Evolutionary conservation across 2,329 filamentous ascomycete genomes (phyloP).

Genomic region (Diaporthe sp.): DNA sequence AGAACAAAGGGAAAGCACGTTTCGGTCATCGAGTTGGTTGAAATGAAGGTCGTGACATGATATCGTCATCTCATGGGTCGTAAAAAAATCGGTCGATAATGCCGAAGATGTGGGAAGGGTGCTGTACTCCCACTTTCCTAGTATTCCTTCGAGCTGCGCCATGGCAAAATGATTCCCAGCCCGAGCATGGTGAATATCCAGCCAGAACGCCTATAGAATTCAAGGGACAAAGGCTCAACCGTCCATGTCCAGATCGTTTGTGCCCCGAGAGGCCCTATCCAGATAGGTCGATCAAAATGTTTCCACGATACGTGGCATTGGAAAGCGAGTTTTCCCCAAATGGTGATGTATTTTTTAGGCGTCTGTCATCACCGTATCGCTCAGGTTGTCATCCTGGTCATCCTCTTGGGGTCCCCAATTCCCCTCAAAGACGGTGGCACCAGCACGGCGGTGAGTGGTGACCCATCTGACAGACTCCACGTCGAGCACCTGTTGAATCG

Average conservation of each 20-base stretch:
- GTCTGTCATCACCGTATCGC: constrained; percentile 73
- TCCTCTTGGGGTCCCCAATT: constrained; percentile 88
- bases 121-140: constrained; percentile 32
- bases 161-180: constrained; percentile 25
- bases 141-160: constrained; percentile 27
- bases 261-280: constrained; percentile 48
- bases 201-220: constrained; percentile 45
- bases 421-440: constrained; percentile 96
- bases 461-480: constrained; percentile 87
- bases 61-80: constrained; percentile 39
- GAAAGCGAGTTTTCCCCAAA: constrained; percentile 44
- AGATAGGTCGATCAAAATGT: constrained; percentile 50
- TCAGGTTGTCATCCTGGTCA: constrained; percentile 50
- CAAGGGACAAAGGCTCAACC: constrained; percentile 42
- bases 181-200: constrained; percentile 43
- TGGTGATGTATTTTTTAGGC: constrained; percentile 56
- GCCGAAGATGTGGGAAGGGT: constrained; percentile 35
- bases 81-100: constrained; percentile 36
- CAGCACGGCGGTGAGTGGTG: constrained; percentile 80
- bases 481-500: constrained; percentile 79
- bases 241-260: constrained; percentile 43
- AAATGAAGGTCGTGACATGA: constrained; percentile 39
- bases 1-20: constrained; percentile 20
- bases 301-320: constrained; percentile 38
- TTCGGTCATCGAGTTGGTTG: constrained; percentile 31